Evolutionary conservation across 305 asterid species (phyloP).

Genomic region (Fraxinus angustifolia): DNA sequence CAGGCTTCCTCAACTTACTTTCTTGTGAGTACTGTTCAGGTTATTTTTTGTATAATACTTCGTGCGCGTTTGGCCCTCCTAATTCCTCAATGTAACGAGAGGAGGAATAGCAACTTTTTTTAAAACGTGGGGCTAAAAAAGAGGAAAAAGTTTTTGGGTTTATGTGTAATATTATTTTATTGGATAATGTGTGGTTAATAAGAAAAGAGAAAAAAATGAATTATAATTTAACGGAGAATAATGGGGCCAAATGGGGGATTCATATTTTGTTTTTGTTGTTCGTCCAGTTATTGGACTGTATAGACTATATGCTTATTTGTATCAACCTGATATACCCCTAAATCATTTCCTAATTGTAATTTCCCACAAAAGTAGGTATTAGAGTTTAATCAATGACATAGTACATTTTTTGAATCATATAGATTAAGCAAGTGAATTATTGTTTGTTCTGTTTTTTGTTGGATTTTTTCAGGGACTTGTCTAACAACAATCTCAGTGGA

Average conservation of each 20-base stretch:
- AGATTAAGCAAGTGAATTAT: constrained; percentile 26
- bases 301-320: neutral
- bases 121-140: neutral
- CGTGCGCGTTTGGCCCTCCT: neutral
- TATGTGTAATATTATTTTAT: too few relatives aligned
- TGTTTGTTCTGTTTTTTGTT: constrained; percentile 25
- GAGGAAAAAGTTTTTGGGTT: neutral
- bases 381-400: neutral
- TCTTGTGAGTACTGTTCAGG: constrained; percentile 70
- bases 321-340: neutral
- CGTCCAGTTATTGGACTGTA: constrained; percentile 4
- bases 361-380: neutral
- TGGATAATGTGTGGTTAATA: too few relatives aligned
- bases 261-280: constrained; percentile 15
- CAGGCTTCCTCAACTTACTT: constrained; percentile 84
- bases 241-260: too few relatives aligned
- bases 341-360: neutral
- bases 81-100: neutral
- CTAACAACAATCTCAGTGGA: constrained; percentile 87
- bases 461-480: constrained; percentile 74
- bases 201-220: neutral
- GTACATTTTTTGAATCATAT: constrained; percentile 9
- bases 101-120: neutral
- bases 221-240: too few relatives aligned
- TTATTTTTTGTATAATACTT: constrained; percentile 5